Conservation (phyloP, 1,284 basidiomycete species). For the Mrakiaceae sp. region DNA sequence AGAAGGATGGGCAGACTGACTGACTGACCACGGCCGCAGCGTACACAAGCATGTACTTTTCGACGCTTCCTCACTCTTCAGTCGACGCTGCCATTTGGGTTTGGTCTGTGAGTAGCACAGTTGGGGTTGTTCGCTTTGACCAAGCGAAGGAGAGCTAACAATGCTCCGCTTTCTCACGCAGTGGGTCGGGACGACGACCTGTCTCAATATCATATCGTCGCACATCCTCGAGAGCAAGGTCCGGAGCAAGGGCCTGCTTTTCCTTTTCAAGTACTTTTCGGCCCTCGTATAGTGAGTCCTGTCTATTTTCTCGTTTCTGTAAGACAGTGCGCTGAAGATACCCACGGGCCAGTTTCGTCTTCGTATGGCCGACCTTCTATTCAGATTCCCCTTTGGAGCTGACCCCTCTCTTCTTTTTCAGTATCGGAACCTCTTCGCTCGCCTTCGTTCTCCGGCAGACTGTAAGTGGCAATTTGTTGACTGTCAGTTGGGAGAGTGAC, state of each 20-base stretch:
- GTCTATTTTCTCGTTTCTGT: conserved; percentile 18
- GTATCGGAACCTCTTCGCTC: conserved; percentile 37
- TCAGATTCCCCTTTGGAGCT: background rate
- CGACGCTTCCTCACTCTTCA: conserved; percentile 43
- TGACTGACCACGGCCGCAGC: conserved; percentile 20
- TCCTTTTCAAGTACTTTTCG: conserved; percentile 41
- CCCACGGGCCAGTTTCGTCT: conserved; percentile 1
- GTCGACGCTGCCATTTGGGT: conserved; percentile 46
- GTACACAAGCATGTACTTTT: conserved; percentile 43
- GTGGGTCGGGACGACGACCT: background rate
- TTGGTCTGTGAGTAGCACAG: conserved; percentile 33
- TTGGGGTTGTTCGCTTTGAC: background rate
- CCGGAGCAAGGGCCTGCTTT: conserved; percentile 41
- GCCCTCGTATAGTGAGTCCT: conserved; percentile 38
- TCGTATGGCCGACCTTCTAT: background rate
- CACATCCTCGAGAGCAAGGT: conserved; percentile 44
- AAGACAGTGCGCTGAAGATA: too few species aligned
- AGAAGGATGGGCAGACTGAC: too few species aligned
- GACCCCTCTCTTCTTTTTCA: background rate
- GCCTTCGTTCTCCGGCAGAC: conserved; percentile 21
- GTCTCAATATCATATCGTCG: conserved; percentile 36
- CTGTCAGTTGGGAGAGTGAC: background rate
- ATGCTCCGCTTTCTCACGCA: too few species aligned
- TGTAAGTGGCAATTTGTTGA: background rate
- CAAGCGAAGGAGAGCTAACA: too few species aligned